Evolutionary conservation across 2,329 filamentous ascomycete species (phyloP).

Genomic region (Sodiomyces alkalinus): DNA sequence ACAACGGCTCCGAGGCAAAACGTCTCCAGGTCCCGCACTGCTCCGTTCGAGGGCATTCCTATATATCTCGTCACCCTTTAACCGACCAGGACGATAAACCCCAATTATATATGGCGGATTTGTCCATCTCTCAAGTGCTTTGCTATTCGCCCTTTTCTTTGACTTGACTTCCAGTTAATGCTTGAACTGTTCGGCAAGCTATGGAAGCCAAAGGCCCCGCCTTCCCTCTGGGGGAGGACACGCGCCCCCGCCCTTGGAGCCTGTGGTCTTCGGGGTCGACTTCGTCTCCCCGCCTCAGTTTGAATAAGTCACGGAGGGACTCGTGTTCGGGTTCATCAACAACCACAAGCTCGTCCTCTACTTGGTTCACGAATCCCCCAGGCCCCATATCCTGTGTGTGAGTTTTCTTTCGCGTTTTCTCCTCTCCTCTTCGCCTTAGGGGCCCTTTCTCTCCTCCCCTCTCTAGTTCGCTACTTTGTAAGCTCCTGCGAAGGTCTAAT

Average conservation of each 20-base stretch:
- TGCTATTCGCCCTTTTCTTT: constrained; percentile 1
- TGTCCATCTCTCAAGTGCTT: constrained; percentile 2
- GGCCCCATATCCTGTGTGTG: constrained; percentile 21
- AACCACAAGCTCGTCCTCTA: constrained; percentile 9
- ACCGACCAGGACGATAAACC: constrained; percentile 4
- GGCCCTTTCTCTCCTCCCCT: too few species aligned
- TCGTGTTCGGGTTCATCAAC: constrained; percentile 14
- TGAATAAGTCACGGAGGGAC: constrained; percentile 15
- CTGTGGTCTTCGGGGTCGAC: constrained; percentile 18
- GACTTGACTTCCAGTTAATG: too few species aligned
- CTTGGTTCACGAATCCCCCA: too few species aligned
- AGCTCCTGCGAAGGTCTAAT: too few species aligned
- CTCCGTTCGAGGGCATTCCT: too few species aligned
- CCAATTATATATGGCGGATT: constrained; percentile 7
- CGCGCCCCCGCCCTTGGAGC: constrained; percentile 11
- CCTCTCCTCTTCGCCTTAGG: constrained; percentile 1
- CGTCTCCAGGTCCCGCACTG: too few species aligned
- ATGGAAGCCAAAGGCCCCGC: constrained; percentile 18
- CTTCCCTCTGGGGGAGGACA: constrained; percentile 11
- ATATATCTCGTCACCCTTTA: too few species aligned
- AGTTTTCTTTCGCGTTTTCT: constrained; percentile 8
- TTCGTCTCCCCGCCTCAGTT: constrained; percentile 16
- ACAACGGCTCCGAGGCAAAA: too few species aligned
- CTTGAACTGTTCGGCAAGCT: too few species aligned
- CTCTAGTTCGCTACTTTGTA: too few species aligned